phyloP scores from a whole-genome alignment of 768 basidiomycete species.

The Suillus weaverae region DNA sequence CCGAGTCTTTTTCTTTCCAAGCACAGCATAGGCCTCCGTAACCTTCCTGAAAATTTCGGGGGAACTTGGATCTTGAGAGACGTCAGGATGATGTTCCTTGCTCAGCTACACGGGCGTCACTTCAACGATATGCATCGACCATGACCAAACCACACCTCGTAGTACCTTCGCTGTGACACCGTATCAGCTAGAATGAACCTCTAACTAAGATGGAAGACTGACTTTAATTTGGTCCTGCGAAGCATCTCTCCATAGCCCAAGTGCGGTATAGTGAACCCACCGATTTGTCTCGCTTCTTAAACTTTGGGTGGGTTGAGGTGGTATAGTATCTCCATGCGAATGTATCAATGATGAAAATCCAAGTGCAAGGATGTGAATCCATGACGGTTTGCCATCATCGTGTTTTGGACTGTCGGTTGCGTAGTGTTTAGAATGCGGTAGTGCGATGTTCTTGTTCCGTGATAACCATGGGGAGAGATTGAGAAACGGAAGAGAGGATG shows the following conservation, averaged over 20 bases:
- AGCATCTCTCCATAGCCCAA: slow-evolving; percentile 5
- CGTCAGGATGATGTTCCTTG: not conserved
- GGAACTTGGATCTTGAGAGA: not conserved
- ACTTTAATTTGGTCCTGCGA: slow-evolving; percentile 4
- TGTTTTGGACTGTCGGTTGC: not conserved
- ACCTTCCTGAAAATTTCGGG: not conserved
- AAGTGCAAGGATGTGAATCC: not conserved
- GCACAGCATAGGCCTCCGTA: slow-evolving; percentile 1
- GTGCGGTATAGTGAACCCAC: slow-evolving; percentile 2
- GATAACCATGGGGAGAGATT: not conserved
- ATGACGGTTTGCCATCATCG: not conserved
- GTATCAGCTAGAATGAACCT: not conserved
- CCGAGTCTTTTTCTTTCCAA: not conserved
- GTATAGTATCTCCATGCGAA: not conserved
- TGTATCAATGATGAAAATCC: not conserved
- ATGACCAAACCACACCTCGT: slow-evolving; percentile 1
- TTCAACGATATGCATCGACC: not conserved
- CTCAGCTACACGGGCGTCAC: not conserved
- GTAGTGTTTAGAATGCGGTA: not conserved
- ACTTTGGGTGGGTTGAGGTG: not conserved
- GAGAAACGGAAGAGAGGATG: not conserved
- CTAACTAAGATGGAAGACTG: not conserved
- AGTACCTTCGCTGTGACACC: not conserved
- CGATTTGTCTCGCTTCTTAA: not conserved
- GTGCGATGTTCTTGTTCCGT: not conserved